Conservation (phyloP, 1,139 yeast genomes). For the Petasospora fabianii region DNA sequence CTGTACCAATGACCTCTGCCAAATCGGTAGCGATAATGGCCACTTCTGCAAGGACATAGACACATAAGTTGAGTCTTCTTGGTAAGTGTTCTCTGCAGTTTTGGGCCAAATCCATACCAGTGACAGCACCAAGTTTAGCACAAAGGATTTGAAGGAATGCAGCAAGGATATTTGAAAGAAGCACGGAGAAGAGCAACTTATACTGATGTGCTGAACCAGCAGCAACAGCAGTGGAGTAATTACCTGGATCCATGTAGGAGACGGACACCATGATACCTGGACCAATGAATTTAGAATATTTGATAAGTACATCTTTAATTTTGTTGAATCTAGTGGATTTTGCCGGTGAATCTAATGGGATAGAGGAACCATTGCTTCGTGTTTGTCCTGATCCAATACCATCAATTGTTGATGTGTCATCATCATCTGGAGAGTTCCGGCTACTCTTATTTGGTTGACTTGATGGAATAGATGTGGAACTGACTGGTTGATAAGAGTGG, state of each 20-base stretch:
- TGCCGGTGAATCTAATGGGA: background rate
- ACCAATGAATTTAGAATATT: slow-evolving; percentile 60
- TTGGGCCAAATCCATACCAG: slow-evolving; percentile 75
- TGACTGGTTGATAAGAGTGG: slow-evolving; percentile 9
- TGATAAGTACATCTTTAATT: slow-evolving; percentile 4
- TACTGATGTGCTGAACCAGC: slow-evolving; percentile 74
- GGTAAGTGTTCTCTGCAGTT: slow-evolving; percentile 68
- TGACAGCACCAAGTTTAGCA: slow-evolving; percentile 72
- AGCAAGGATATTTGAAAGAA: slow-evolving; percentile 67
- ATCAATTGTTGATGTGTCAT: background rate
- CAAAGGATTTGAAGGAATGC: slow-evolving; percentile 68
- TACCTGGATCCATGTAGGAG: slow-evolving; percentile 81
- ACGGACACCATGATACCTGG: slow-evolving; percentile 78
- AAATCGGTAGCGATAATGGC: slow-evolving; percentile 79
- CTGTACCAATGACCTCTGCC: slow-evolving; percentile 82
- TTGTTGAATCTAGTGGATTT: background rate
- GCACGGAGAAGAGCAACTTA: slow-evolving; percentile 57
- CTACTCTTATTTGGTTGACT: background rate
- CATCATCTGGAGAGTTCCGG: no score
- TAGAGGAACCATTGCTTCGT: background rate
- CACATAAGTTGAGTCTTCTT: slow-evolving; percentile 47
- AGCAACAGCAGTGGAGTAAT: slow-evolving; percentile 74
- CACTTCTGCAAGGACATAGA: slow-evolving; percentile 65
- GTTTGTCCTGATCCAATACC: background rate
- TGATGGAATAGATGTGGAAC: background rate